Evolutionary conservation across 2,329 filamentous ascomycete species (phyloP), one percentile per base, ranked within the genome.

Genomic region (Dryadomyces sulphureus): DNA sequence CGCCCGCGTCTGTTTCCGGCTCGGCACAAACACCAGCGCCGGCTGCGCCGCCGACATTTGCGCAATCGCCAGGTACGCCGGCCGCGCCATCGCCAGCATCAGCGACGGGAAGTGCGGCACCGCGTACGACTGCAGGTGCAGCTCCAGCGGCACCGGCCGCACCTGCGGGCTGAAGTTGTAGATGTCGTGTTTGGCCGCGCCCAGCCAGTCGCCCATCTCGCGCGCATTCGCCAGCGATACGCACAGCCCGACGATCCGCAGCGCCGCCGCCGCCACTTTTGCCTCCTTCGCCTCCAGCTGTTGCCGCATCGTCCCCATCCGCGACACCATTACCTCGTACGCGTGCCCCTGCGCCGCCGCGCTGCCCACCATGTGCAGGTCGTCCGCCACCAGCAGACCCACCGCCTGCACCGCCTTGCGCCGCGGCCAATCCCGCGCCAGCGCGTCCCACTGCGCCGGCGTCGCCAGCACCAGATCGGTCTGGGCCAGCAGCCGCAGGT

Each of bases 81-180:
- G 93, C 62, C 93, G 90, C 16, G 89, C 87, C 92, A 98, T 98
- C 14, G 92, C 89, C 54, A 98, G 75, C 92, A 98, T 98, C 36
- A 98, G 73, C 11, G 92, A 96, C 4, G 92, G 93, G 67, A 94
- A 95, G 60, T 98, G 93, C 41, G 93, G 88, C 49, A 94, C 94
- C 24, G 81, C 85, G 66, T 92, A 98, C 1, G 89, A 90, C 63
- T 98, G 92, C 41, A 98, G 83, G 60, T 95, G 88, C 48, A 98
- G 75, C 61, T 96, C 90, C 27, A 98, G 68, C 20, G 90, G 89
- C 17, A 95, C 79, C 1, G 88, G 84, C 47, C 93, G 81, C 50
- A 90, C 81, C 57, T 90, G 83, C 2, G 92, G 92, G 56, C 87
- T 94, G 68, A 98, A 98, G 66, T 98, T 98, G 72, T 90, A 98